Conservation (phyloP, 1,284 basidiomycete species). For the Moesziomyces aphidis region DNA sequence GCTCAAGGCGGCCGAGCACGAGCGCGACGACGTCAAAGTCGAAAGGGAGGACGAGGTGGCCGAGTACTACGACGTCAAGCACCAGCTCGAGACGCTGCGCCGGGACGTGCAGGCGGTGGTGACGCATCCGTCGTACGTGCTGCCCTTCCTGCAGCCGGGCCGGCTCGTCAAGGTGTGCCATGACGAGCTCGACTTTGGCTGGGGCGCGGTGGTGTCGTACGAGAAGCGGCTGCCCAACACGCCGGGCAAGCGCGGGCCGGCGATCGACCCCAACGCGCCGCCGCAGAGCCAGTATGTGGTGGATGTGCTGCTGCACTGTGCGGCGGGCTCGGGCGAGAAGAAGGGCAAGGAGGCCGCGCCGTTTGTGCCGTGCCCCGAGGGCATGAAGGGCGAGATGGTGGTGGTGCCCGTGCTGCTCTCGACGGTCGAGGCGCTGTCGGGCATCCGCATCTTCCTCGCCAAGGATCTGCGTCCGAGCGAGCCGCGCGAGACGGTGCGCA, state of each 20-base stretch:
- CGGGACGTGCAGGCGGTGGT: conserved; percentile 89
- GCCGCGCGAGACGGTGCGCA: conserved; percentile 85
- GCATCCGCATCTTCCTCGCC: conserved; percentile 86
- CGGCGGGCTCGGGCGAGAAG: conserved; percentile 72
- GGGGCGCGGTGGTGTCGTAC: conserved; percentile 93
- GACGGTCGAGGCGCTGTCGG: conserved; percentile 86
- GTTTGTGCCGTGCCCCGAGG: conserved; percentile 46
- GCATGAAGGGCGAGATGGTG: conserved; percentile 73
- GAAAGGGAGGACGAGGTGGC: conserved; percentile 85
- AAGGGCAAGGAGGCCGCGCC: conserved; percentile 30
- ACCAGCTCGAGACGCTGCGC: conserved; percentile 88
- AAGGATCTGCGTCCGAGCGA: conserved; percentile 85
- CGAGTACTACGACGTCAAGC: conserved; percentile 90
- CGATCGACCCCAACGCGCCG: conserved; percentile 72
- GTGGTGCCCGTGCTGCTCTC: conserved; percentile 90
- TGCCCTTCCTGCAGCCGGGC: conserved; percentile 93
- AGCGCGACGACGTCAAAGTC: conserved; percentile 77
- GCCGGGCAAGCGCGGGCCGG: conserved; percentile 43
- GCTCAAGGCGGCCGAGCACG: conserved; percentile 79
- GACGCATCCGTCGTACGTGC: conserved; percentile 90
- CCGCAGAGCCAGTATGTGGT: conserved; percentile 92
- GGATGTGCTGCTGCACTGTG: conserved; percentile 90
- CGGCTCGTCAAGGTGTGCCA: conserved; percentile 89
- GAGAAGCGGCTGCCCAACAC: conserved; percentile 78
- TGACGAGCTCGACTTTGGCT: conserved; percentile 90